Evolutionary conservation across 768 basidiomycete species (phyloP).

Genomic region (Asterophora lycoperdoides): DNA sequence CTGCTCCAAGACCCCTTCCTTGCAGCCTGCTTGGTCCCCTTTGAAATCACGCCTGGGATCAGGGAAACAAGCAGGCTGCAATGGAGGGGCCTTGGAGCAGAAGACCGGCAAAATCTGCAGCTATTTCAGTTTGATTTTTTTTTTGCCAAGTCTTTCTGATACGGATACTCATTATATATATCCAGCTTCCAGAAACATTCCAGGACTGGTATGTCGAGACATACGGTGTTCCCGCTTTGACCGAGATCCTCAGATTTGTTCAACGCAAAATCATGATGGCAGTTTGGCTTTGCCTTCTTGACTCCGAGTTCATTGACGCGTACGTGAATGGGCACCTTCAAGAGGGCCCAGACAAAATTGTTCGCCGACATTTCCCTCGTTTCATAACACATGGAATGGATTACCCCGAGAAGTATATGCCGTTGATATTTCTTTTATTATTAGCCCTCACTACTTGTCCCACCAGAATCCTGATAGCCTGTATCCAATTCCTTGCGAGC

Average conservation of each 20-base stretch:
- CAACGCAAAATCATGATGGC: conserved; percentile 28
- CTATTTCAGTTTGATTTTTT: too few relatives aligned
- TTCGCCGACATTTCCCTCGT: conserved; percentile 35
- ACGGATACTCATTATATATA: too few relatives aligned
- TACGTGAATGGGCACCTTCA: conserved; percentile 28
- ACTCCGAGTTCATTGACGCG: conserved; percentile 23
- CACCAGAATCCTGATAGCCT: conserved; percentile 29
- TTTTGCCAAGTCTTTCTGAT: neutral
- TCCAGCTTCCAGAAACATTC: neutral
- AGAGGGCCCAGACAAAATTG: conserved; percentile 27
- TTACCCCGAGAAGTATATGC: conserved; percentile 34
- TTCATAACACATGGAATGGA: too few relatives aligned
- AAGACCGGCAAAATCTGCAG: too few relatives aligned
- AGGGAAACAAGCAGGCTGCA: too few relatives aligned
- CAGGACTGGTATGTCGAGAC: too few relatives aligned
- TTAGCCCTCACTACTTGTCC: neutral
- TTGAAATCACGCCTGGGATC: too few relatives aligned
- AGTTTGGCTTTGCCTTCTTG: conserved; percentile 24
- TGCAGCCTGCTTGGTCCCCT: too few relatives aligned
- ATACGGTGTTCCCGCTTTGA: neutral
- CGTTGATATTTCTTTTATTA: neutral
- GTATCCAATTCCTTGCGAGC: conserved; percentile 26
- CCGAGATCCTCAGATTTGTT: conserved; percentile 20
- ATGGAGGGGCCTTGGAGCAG: too few relatives aligned
- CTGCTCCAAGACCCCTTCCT: too few relatives aligned